Evolutionary conservation across 306 rosid genomes (phyloP), one percentile per base, ranked within the genome.

Genomic region (Psophocarpus tetragonolobus): DNA sequence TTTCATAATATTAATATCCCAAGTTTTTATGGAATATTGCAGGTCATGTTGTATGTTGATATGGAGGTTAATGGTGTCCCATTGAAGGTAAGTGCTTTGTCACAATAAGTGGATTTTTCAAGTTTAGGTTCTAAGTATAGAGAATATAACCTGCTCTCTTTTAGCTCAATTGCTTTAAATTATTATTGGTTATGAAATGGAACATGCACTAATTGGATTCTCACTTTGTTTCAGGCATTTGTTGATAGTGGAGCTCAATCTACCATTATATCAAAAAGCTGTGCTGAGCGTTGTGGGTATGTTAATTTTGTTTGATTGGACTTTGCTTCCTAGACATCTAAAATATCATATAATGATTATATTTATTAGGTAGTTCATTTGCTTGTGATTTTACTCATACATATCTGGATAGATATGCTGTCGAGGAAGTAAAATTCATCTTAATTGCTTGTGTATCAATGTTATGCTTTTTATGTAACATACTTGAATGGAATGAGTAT

Each of bases 171-270:
- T 13, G 44, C 39, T 79, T 80, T 58, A 56, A 36, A 32, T 51
- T 74, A 51, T 64, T 39, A 41, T 50, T 27, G 4, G 41, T 7
- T 60, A 29, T 60, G 41, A 60, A 32, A 38, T 77, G 54, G 36
- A 58, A 54, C 36, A 68, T 62, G 72, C 42, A 60, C 48, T 4
- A 24, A 69, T 72, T 78, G 39, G 18, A 75, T 58, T 73, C 74
- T 54, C 13, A 51, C 79, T 74, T 78, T 67, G 61, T 75, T 84
- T 78, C 87, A 95, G 99, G 99, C 99, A 82, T 95, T 95, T 87
- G 98, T 95, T 68, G 99, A 95, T 72, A 95, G 99, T 76, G 99
- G 99, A 84, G 99, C 99, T 21, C 99, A 95, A 70, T 92, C 99
- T 66, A 95, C 99, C 56, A 95, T 95, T 64, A 95, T 95, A 85